A percentile compares a stretch with the other conserved stretches of the same genome.
These are phyloP conservation scores for Wickerhamomyces chaumierensis DNA, from an alignment of 805 yeast species.

Conservation along the genomic window DNA sequence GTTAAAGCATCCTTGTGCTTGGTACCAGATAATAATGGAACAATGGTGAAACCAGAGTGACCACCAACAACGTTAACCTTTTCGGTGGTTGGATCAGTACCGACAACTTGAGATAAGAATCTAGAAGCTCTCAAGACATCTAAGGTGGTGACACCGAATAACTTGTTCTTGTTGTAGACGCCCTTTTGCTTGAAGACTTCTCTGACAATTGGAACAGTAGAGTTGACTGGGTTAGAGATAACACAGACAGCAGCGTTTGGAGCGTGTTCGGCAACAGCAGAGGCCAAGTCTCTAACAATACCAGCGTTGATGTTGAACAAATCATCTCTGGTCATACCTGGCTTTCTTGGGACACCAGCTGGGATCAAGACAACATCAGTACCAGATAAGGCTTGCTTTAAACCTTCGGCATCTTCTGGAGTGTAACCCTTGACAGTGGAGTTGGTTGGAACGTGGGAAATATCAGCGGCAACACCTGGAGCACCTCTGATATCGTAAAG, in stretches of 20 bases:
- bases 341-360: conserved; percentile 98
- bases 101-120: conserved; percentile 56
- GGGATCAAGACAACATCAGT: conserved; percentile 81
- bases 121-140: conserved; percentile 88
- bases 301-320: conserved; percentile 93
- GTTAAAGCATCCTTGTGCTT: conserved; percentile 48
- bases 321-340: conserved; percentile 98
- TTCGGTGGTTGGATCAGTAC: conserved; percentile 70
- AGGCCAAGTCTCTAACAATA: conserved; percentile 86
- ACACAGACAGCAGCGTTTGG: conserved; percentile 78
- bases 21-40: conserved; percentile 83
- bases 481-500: conserved; percentile 87
- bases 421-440: conserved; percentile 81
- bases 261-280: conserved; percentile 68
- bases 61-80: conserved; percentile 88
- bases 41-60: conserved; percentile 94
- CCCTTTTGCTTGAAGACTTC: conserved; percentile 81
- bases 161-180: conserved; percentile 81
- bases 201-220: conserved; percentile 93
- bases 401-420: conserved; percentile 68
- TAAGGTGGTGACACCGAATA: conserved; percentile 93
- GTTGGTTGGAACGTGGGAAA: conserved; percentile 88
- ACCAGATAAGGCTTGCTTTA: conserved; percentile 60
- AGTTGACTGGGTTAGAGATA: conserved; percentile 94
- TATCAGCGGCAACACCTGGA: conserved; percentile 94